Base-by-base conservation (phyloP, 2,329 filamentous ascomycete species). In the Elsinoe arachidis region DNA sequence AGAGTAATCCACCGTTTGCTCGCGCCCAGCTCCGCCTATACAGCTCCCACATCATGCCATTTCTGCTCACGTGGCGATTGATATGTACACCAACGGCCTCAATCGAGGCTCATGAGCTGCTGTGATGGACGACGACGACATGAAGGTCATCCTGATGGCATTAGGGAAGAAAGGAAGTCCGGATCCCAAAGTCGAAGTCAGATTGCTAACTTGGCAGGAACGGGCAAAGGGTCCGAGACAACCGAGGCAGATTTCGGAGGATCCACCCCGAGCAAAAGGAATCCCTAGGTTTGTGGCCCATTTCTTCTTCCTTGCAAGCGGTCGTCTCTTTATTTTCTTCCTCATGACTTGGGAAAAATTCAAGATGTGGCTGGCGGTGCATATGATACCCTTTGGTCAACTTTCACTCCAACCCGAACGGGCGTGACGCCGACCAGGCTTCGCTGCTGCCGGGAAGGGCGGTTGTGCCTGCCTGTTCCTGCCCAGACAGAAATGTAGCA, bases 201-300 rank as follows among this genome's bases (percentile, higher is more conserved):
- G n/a, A 46, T 46, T 46, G 41, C 41, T 46, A 26, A 46, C 41
- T 46, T 46, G 41, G 19, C 41, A 46, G 41, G 41, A 46, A 46
- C 41, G 41, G 41, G 21, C 26, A 9, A 23, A 46, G 41, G 21
- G 21, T 46, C 41, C 41, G 26, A 19, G 26, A 19, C 41, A 46
- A 46, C 21, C 41, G 41, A 46, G 41, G 41, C 41, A 19, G 41
- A 26, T 12, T 26, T 23, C 26, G 41, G 19, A 23, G 26, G 41
- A 46, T 23, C 41, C 41, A 46, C 41, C 12, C 21, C 41, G 19
- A 46, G 41, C 41, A 46, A 46, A 46, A 23, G 11, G 41, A 17
- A 46, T 26, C 26, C 26, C 26, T 7, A 30, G 26, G 26, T 30
- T 30, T 30, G 26, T 30, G 26, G 26, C 26, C 26, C 26, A 30